phyloP scores from a whole-genome alignment of 2,329 filamentous ascomycete species.

The Malbranchea zuffiana region DNA sequence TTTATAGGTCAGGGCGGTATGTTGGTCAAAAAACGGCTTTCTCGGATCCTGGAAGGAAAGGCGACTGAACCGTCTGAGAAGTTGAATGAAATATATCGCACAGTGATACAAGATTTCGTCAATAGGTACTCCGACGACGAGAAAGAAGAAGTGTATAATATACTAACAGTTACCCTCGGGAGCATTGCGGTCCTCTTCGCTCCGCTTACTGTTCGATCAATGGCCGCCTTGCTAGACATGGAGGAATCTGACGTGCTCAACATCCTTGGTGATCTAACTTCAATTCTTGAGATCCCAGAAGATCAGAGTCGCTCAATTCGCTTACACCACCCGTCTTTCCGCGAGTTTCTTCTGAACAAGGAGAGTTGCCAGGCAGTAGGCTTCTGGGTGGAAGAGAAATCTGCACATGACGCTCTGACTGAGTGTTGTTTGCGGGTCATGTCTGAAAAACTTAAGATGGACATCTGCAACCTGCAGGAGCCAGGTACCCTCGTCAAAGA shows the following conservation, averaged over 20 bases:
- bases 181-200: constrained; percentile 17
- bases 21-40: constrained; percentile 10
- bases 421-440: constrained; percentile 12
- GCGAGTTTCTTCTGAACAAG: constrained; percentile 19
- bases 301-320: constrained; percentile 10
- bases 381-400: constrained; percentile 15
- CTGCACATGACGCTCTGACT: constrained; percentile 13
- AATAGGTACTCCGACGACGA: constrained; percentile 15
- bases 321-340: constrained; percentile 24
- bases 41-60: constrained; percentile 1
- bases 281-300: constrained; percentile 16
- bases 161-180: too few species aligned
- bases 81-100: constrained; percentile 22
- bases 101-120: constrained; percentile 15
- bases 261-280: constrained; percentile 14
- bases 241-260: constrained; percentile 8
- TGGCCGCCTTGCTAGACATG: constrained; percentile 14
- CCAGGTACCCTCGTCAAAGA: constrained; percentile 11
- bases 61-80: constrained; percentile 9
- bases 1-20: constrained; percentile 16
- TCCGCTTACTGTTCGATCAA: constrained; percentile 16
- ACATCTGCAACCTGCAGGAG: constrained; percentile 15
- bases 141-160: constrained; percentile 16
- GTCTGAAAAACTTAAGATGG: constrained; percentile 10
- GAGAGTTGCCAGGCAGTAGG: constrained; percentile 1